These are phyloP conservation scores for Rhododendron williamsianum DNA, from an alignment of 148 eudicot species.

Conservation along the genomic window DNA sequence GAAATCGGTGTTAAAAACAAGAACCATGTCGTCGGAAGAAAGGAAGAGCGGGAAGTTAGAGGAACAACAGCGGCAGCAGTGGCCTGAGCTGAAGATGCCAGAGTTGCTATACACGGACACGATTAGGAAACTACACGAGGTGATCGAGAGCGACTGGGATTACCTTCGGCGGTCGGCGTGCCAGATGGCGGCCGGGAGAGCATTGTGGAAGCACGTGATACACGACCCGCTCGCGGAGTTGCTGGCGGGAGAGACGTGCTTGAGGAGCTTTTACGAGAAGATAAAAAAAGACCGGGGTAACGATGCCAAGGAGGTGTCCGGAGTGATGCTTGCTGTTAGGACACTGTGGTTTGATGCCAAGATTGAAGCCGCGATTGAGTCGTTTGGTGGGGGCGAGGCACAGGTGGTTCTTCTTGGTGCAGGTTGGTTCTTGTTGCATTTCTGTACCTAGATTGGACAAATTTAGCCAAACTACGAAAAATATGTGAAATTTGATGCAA, in stretches of 20 bases:
- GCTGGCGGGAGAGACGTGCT: conserved; percentile 73
- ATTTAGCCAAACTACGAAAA: background rate
- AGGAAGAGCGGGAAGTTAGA: conserved; percentile 25
- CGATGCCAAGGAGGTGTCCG: conserved; percentile 74
- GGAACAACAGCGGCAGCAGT: conserved; percentile 27
- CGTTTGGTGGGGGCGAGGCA: conserved; percentile 44
- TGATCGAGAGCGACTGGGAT: conserved; percentile 65
- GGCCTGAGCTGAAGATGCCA: conserved; percentile 66
- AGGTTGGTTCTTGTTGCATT: conserved; percentile 39
- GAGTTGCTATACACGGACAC: conserved; percentile 33
- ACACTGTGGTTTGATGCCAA: conserved; percentile 89
- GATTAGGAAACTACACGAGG: conserved; percentile 44
- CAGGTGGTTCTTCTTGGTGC: conserved; percentile 91
- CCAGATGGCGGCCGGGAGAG: conserved; percentile 92
- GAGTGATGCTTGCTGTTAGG: conserved; percentile 87
- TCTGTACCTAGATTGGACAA: background rate
- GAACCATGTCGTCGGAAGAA: conserved; percentile 51
- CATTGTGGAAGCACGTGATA: conserved; percentile 83
- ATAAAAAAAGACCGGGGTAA: conserved; percentile 60
- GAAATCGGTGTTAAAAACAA: background rate
- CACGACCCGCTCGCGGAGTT: conserved; percentile 74
- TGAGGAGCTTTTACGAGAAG: conserved; percentile 67
- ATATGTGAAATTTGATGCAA: background rate
- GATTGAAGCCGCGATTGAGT: conserved; percentile 63
- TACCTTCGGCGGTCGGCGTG: conserved; percentile 59